Evolutionary conservation across 352 stramenopile genomes (phyloP).

Genomic region (Phytophthora pinifolia): DNA sequence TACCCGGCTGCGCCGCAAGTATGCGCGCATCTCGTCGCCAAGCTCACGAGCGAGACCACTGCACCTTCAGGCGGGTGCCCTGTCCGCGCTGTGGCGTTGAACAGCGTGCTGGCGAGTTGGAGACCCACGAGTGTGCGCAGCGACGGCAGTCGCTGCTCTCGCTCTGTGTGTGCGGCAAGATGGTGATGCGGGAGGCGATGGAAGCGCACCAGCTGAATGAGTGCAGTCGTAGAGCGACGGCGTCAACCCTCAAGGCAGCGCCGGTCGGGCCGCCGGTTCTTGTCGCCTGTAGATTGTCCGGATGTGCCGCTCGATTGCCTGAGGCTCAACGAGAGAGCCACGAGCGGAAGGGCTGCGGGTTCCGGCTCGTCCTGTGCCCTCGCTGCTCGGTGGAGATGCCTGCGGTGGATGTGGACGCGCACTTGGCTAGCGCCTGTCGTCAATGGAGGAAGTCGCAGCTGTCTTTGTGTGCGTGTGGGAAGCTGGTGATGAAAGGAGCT

Average conservation of each 20-base stretch:
- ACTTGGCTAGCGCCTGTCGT: constrained; percentile 40
- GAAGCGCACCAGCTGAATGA: constrained; percentile 53
- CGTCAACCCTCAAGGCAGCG: background rate
- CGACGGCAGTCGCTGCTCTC: constrained; percentile 33
- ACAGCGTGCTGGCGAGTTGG: constrained; percentile 36
- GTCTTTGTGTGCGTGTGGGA: constrained; percentile 20
- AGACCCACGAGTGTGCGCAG: constrained; percentile 44
- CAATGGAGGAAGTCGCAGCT: constrained; percentile 14
- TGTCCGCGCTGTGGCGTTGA: constrained; percentile 48
- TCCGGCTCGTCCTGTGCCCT: constrained; percentile 12
- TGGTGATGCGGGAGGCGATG: constrained; percentile 56
- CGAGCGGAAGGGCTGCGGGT: constrained; percentile 19
- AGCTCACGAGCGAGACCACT: constrained; percentile 25
- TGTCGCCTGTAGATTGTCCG: constrained; percentile 39
- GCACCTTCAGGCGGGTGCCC: constrained; percentile 48
- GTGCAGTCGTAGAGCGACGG: constrained; percentile 32
- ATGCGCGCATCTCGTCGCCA: constrained; percentile 12
- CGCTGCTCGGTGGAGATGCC: constrained; percentile 10
- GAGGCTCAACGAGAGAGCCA: constrained; percentile 38
- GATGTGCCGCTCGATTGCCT: constrained; percentile 35
- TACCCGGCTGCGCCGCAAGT: constrained; percentile 11
- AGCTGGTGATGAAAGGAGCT: constrained; percentile 17
- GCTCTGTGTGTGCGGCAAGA: constrained; percentile 63
- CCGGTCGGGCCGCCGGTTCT: constrained; percentile 2
- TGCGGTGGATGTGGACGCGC: constrained; percentile 37